Percentiles rank a stretch among this genome's conserved stretches.
Evolutionary conservation across 192 early-diverging fungal species (phyloP).

Genomic region (Umbelopsis sp.): DNA sequence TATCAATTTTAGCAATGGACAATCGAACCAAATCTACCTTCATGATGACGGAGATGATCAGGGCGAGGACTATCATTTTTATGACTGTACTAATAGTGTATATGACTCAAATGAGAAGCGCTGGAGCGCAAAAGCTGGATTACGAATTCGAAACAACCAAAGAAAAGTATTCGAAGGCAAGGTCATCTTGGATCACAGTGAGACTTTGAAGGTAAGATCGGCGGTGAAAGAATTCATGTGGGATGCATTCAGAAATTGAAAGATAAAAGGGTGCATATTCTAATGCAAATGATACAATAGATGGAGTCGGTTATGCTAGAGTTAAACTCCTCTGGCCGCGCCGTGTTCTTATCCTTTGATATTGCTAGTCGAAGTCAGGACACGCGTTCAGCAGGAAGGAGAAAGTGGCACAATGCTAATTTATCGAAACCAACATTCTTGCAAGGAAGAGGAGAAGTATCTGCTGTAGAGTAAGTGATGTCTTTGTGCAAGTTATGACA

Average conservation of each 20-base stretch:
- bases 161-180: not conserved
- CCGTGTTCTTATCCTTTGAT: slow-evolving; percentile 45
- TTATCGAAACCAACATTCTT: slow-evolving; percentile 33
- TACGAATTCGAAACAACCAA: not conserved
- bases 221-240: too few species aligned
- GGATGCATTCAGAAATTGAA: too few species aligned
- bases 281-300: slow-evolving; percentile 28
- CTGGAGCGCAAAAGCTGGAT: not conserved
- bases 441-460: slow-evolving; percentile 59
- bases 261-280: not conserved
- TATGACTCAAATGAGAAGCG: slow-evolving; percentile 21
- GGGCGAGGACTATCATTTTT: not conserved
- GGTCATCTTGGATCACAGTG: not conserved
- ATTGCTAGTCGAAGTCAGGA: slow-evolving; percentile 33
- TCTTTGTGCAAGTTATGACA: not conserved
- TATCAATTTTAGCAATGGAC: slow-evolving; percentile 59
- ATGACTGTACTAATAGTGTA: not conserved
- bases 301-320: slow-evolving; percentile 46
- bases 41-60: slow-evolving; percentile 24
- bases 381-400: not conserved
- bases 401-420: slow-evolving; percentile 29
- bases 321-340: slow-evolving; percentile 47
- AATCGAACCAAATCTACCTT: slow-evolving; percentile 57
- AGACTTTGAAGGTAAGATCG: slow-evolving; percentile 4
- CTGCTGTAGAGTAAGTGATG: slow-evolving; percentile 41